phyloP scores from a whole-genome alignment of 176 grass and related monocot species.

The Rhynchospora breviuscula region DNA sequence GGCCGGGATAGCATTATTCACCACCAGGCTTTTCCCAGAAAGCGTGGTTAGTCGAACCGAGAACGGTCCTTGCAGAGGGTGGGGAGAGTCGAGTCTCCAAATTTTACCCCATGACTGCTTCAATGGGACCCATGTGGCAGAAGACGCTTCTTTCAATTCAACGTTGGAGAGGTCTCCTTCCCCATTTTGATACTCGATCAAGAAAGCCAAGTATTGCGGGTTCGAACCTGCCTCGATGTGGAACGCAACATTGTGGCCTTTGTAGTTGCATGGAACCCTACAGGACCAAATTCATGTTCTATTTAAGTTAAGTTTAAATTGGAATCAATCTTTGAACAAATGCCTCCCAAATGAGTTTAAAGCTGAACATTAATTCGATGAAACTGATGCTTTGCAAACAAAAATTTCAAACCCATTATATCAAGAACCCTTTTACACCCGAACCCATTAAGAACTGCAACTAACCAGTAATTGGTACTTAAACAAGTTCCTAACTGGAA shows the following conservation, averaged over 20 bases:
- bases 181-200: slow-evolving; percentile 89
- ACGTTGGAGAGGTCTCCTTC: slow-evolving; percentile 86
- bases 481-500: too few relatives aligned
- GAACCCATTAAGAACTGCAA: too few relatives aligned
- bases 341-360: background rate
- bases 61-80: slow-evolving; percentile 57
- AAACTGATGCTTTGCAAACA: too few relatives aligned
- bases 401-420: too few relatives aligned
- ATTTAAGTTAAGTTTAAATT: slow-evolving; percentile 3
- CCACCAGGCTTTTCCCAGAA: slow-evolving; percentile 16
- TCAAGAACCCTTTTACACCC: too few relatives aligned
- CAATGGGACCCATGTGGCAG: slow-evolving; percentile 49
- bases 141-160: slow-evolving; percentile 52
- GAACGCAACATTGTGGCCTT: slow-evolving; percentile 64
- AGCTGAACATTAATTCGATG: background rate
- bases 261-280: slow-evolving; percentile 78
- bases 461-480: too few relatives aligned
- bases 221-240: slow-evolving; percentile 58
- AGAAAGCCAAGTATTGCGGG: slow-evolving; percentile 58
- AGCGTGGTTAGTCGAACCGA: slow-evolving; percentile 53
- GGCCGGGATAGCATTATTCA: slow-evolving; percentile 20
- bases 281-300: background rate
- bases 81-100: slow-evolving; percentile 68
- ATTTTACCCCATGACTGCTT: slow-evolving; percentile 70
- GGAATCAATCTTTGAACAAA: background rate